Conservation (phyloP, 805 yeast genomes). For the Spathaspora hagerdaliae region DNA sequence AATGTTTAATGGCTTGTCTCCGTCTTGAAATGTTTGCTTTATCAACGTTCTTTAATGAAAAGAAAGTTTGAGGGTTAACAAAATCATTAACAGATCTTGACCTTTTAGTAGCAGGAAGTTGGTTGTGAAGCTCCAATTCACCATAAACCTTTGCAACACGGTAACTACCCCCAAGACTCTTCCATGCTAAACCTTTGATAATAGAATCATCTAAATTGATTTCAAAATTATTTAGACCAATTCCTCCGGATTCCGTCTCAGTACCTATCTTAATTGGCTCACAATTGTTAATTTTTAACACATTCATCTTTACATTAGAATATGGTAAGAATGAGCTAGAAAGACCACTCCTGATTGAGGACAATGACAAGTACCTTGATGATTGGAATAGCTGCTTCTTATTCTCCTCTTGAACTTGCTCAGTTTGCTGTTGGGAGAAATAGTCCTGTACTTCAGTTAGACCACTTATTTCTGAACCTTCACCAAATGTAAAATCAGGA, state of each 20-base stretch:
- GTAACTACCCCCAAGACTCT: constrained; percentile 73
- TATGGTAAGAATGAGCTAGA: constrained; percentile 9
- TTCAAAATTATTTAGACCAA: constrained; percentile 44
- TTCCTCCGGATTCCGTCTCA: constrained; percentile 30
- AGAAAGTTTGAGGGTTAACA: constrained; percentile 27
- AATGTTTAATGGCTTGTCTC: constrained; percentile 6
- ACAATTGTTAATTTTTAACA: constrained; percentile 33
- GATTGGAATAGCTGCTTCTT: constrained; percentile 15
- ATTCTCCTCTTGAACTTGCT: constrained; percentile 19
- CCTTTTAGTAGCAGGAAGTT: constrained; percentile 8
- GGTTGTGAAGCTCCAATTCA: constrained; percentile 39
- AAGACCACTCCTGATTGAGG: constrained; percentile 27
- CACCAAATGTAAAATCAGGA: constrained; percentile 36
- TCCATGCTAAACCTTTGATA: constrained; percentile 71
- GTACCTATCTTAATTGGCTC: constrained; percentile 47
- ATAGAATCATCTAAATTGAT: constrained; percentile 66
- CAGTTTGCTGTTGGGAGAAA: constrained; percentile 28
- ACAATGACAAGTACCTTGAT: constrained; percentile 26
- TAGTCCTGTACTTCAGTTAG: constrained; percentile 20
- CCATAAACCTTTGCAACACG: constrained; percentile 82
- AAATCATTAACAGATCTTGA: constrained; percentile 17
- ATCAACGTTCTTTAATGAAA: constrained; percentile 24
- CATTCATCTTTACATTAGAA: constrained; percentile 23
- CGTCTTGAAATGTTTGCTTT: constrained; percentile 12
- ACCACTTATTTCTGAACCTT: constrained; percentile 19